Conservation (phyloP, 2,329 filamentous ascomycete species). For the Colletotrichum shisoi region DNA sequence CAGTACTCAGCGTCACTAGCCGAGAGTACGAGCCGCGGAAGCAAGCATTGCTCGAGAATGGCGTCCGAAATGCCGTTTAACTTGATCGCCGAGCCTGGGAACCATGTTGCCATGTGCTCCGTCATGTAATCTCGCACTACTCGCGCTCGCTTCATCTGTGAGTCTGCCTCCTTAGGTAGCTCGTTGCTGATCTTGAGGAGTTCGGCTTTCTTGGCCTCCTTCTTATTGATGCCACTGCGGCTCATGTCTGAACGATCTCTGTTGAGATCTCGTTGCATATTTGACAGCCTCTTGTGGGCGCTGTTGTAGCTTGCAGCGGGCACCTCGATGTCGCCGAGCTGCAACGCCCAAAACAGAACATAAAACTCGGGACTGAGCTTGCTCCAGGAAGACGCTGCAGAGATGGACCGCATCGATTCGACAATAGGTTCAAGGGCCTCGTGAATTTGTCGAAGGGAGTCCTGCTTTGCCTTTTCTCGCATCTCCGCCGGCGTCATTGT, state of each 20-base stretch:
- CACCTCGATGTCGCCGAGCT: conserved; percentile 80
- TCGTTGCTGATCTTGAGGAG: conserved; percentile 73
- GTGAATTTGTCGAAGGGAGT: conserved; percentile 62
- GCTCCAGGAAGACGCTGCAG: conserved; percentile 71
- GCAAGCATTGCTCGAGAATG: conserved; percentile 86
- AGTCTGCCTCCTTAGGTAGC: conserved; percentile 71
- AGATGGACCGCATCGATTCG: conserved; percentile 67
- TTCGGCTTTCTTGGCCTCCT: conserved; percentile 73
- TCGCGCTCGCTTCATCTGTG: conserved; percentile 71
- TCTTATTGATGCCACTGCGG: conserved; percentile 69
- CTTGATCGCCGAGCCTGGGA: conserved; percentile 69
- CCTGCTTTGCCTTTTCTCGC: conserved; percentile 48
- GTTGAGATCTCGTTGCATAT: conserved; percentile 71
- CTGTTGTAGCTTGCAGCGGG: conserved; percentile 79
- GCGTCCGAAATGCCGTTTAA: conserved; percentile 74
- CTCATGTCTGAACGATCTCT: conserved; percentile 78
- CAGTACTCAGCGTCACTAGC: conserved; percentile 88
- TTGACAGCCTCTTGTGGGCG: conserved; percentile 74
- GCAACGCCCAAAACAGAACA: conserved; percentile 89
- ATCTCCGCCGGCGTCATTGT: conserved; percentile 43
- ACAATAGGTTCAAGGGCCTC: conserved; percentile 78
- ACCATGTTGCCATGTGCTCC: conserved; percentile 81
- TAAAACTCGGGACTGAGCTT: conserved; percentile 83
- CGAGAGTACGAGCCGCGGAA: conserved; percentile 87
- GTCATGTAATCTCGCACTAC: conserved; percentile 74